A percentile compares a stretch with the other conserved stretches of the same genome.
Conservation (phyloP, 768 basidiomycete species). For the Hydnomerulius pinastri region DNA sequence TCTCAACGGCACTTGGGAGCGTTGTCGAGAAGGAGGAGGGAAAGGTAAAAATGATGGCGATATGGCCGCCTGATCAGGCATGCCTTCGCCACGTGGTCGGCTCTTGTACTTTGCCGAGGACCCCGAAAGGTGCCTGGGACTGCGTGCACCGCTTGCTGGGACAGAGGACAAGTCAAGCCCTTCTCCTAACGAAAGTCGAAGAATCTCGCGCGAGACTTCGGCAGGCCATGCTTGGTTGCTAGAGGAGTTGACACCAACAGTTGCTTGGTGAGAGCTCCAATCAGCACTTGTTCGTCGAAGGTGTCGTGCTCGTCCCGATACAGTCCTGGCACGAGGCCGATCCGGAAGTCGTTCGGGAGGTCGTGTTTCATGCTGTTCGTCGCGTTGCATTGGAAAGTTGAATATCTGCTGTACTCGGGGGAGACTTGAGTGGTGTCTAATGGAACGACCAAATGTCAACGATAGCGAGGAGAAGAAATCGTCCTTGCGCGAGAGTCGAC, state of each 20-base stretch:
- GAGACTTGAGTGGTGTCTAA: slow-evolving; percentile 31
- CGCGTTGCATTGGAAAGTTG: slow-evolving; percentile 1
- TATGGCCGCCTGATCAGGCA: slow-evolving; percentile 17
- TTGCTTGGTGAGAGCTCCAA: slow-evolving; percentile 53
- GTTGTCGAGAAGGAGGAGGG: slow-evolving; percentile 27
- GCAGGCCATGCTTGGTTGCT: slow-evolving; percentile 55
- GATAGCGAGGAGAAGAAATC: slow-evolving; percentile 25
- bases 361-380: slow-evolving; percentile 10
- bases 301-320: slow-evolving; percentile 37
- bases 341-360: slow-evolving; percentile 7
- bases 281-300: slow-evolving; percentile 58
- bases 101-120: slow-evolving; percentile 16
- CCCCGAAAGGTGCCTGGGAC: slow-evolving; percentile 21
- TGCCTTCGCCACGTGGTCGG: slow-evolving; percentile 20
- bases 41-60: slow-evolving; percentile 33
- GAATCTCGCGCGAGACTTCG: slow-evolving; percentile 56
- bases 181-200: slow-evolving; percentile 48
- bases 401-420: slow-evolving; percentile 28
- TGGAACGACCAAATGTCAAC: slow-evolving; percentile 24
- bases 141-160: slow-evolving; percentile 2
- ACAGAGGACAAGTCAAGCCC: background rate
- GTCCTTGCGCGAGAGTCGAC: slow-evolving; percentile 16
- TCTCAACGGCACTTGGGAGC: slow-evolving; percentile 12
- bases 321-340: slow-evolving; percentile 28
- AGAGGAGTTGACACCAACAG: slow-evolving; percentile 28